phyloP scores from a whole-genome alignment of 2,329 filamentous ascomycete species.

The Paecilomyces fulvus region DNA sequence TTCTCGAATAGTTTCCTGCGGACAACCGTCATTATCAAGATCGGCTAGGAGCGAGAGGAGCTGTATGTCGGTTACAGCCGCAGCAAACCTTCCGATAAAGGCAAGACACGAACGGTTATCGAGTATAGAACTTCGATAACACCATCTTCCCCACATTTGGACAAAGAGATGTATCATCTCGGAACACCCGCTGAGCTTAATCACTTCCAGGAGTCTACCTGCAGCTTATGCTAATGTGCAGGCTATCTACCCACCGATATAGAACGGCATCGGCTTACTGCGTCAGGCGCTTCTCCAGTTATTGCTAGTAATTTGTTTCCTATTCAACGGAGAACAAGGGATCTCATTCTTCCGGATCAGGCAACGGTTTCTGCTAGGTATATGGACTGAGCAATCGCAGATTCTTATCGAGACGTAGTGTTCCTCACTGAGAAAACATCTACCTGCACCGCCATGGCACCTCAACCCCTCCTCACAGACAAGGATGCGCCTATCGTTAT shows the following conservation, averaged over 20 bases:
- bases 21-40: background rate
- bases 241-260: background rate
- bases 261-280: background rate
- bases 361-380: background rate
- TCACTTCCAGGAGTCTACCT: background rate
- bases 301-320: background rate
- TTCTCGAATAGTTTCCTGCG: background rate
- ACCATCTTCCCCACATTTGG: background rate
- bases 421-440: background rate
- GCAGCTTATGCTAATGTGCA: background rate
- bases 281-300: background rate
- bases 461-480: background rate
- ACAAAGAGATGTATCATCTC: background rate
- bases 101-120: background rate
- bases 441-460: background rate
- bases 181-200: background rate
- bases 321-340: background rate
- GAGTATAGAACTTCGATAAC: background rate
- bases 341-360: background rate
- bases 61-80: background rate
- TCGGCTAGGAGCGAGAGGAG: background rate
- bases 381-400: background rate
- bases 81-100: background rate
- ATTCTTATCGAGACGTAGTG: background rate
- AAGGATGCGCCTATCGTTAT: constrained; percentile 19